phyloP scores from a whole-genome alignment of 345 rosid genomes.

The Euphorbia tirucalli region DNA sequence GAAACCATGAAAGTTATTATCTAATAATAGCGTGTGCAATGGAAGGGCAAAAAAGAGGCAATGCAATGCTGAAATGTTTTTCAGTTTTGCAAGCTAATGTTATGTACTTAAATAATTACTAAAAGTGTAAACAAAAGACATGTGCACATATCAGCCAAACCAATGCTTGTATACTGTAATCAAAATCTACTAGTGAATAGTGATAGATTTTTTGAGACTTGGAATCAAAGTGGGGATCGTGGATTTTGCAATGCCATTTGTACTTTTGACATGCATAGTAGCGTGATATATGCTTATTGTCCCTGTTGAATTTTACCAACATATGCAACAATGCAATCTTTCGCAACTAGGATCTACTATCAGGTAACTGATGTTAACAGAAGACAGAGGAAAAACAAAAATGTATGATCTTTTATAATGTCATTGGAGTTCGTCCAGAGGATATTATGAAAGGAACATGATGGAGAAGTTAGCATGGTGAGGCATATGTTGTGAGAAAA shows the following conservation, averaged over 20 bases:
- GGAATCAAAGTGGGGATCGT: neutral
- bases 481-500: neutral
- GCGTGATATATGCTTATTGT: neutral
- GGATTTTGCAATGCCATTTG: neutral
- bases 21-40: too few species aligned
- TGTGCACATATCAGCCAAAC: neutral
- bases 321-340: neutral
- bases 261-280: neutral
- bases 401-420: neutral
- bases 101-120: too few species aligned
- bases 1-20: neutral
- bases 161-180: neutral
- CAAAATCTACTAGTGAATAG: neutral
- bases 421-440: neutral
- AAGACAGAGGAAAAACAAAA: neutral
- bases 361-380: neutral
- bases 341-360: neutral
- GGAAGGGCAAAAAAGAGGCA: neutral
- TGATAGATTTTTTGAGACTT: neutral
- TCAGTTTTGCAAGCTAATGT: neutral
- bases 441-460: neutral
- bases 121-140: neutral
- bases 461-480: neutral
- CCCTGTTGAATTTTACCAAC: neutral
- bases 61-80: neutral